Base-by-base conservation (phyloP, 2,329 filamentous ascomycete genomes). In the Ophiostoma piceae region DNA sequence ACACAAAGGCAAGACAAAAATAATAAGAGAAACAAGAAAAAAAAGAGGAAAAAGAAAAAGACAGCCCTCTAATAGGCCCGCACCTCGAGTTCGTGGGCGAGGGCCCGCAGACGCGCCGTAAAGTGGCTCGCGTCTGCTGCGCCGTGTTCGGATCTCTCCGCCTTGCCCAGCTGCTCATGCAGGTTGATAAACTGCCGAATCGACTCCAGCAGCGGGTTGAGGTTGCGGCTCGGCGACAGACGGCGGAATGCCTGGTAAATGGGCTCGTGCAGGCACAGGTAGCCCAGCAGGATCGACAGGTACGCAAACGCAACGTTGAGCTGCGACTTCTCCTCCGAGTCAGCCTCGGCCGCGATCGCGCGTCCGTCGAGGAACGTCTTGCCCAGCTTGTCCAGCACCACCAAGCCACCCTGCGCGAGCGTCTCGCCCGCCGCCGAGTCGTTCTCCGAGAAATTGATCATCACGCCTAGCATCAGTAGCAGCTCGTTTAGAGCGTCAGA, bases 391-490 rank as follows among this genome's bases (percentile, higher is more conserved):
- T 88, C 67, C 81, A 75, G 77, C 71, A 79, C 76, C 69, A 73
- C 78, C 73, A 72, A 77, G 71, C 76, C 86, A 6, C 67, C 60
- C 7, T 71, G 68, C 73, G 77, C 84, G 76, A 78, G 81, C 72
- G 75, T 80, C 65, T 79, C 77, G 68, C 89, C 83, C 14, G 90
- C 89, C 29, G 82, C 78, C 19, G 87, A 82, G 75, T 88, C 92
- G 76, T 92, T 89, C 77, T 97, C 93, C 9, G 92, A 87, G 69
- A 97, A 85, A 75, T 97, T 97, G 78, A 96, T 96, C 79, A 94
- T 86, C 29, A 92, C 87, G 0, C 92, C 94, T 54, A 97, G 82
- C 68, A 91, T 85, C 60, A 97, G 83, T 67, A 97, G 86, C 16
- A 97, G 83, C 67, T 87, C 85, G 74, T 96, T 90, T 68, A 94